These are phyloP conservation scores for Serendipita sp. DNA, from an alignment of 1,284 basidiomycete genomes.

Conservation along the genomic window DNA sequence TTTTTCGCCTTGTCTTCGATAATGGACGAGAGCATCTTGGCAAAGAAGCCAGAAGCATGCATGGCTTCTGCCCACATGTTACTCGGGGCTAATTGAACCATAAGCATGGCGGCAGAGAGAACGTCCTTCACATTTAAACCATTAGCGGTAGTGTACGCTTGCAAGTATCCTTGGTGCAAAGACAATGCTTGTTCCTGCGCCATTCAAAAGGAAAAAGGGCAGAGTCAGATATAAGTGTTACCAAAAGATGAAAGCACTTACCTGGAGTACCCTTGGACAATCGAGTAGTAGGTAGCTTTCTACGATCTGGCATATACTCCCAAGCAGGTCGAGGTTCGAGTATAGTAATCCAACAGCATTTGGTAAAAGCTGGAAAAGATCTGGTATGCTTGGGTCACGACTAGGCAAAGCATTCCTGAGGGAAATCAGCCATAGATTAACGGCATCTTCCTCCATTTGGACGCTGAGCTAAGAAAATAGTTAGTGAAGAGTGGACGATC, in stretches of 20 bases:
- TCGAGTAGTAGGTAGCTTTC: conserved; percentile 74
- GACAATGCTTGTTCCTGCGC: conserved; percentile 1
- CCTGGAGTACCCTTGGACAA: conserved; percentile 51
- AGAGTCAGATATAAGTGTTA: not conserved
- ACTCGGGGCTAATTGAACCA: conserved; percentile 48
- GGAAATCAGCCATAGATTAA: conserved; percentile 62
- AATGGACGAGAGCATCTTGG: conserved; percentile 39
- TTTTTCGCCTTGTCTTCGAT: conserved; percentile 50
- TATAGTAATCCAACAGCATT: conserved; percentile 44
- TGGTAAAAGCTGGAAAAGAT: conserved; percentile 57
- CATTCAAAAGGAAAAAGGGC: not conserved
- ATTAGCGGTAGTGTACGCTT: conserved; percentile 42
- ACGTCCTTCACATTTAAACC: conserved; percentile 44
- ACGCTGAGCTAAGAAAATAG: conserved; percentile 38
- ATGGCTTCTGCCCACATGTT: conserved; percentile 53
- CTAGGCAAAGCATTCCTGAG: conserved; percentile 51
- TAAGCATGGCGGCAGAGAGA: conserved; percentile 36
- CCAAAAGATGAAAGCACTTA: conserved; percentile 21
- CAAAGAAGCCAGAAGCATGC: conserved; percentile 57
- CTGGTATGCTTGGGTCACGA: conserved; percentile 29
- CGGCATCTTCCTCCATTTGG: conserved; percentile 66
- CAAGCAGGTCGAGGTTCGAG: conserved; percentile 62
- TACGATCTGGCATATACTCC: conserved; percentile 51
- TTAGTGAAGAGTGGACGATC: not conserved
- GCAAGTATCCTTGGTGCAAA: conserved; percentile 15